phyloP scores from a whole-genome alignment of 2,329 filamentous ascomycete species.

The Microcera coccophila region DNA sequence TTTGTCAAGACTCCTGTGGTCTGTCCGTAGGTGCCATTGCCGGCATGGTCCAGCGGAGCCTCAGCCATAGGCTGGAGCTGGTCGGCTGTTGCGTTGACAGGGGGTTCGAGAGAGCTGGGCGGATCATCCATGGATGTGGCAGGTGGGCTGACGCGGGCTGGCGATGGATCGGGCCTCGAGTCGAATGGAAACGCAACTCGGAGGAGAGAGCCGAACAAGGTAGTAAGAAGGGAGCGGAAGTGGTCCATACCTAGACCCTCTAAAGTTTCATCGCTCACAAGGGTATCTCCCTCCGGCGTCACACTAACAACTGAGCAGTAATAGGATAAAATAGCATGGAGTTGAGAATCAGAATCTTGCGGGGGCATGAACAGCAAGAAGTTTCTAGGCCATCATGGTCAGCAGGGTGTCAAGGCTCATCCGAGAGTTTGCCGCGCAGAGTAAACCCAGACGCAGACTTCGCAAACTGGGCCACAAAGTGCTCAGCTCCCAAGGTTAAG shows the following conservation, averaged over 20 bases:
- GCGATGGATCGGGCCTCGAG: conserved; percentile 27
- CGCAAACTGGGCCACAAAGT: too few species aligned
- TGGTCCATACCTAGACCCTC: conserved; percentile 87
- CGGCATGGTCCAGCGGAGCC: conserved; percentile 23
- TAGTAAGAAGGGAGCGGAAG: conserved; percentile 56
- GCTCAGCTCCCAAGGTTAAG: too few species aligned
- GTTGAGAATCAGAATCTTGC: conserved; percentile 59
- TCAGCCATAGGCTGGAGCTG: conserved; percentile 22
- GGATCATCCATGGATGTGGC: conserved; percentile 15
- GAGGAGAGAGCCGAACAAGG: conserved; percentile 72
- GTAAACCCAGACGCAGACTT: too few species aligned
- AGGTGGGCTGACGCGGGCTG: conserved; percentile 8
- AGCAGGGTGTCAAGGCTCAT: conserved; percentile 14
- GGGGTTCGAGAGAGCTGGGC: conserved; percentile 15
- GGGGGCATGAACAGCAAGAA: conserved; percentile 86
- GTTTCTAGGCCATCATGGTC: conserved; percentile 54
- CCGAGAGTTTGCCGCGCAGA: too few species aligned
- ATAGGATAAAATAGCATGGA: conserved; percentile 83
- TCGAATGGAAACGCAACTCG: conserved; percentile 56
- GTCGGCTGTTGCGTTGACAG: conserved; percentile 21
- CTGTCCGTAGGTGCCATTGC: conserved; percentile 36
- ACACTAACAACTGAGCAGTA: conserved; percentile 86
- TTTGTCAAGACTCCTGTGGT: conserved; percentile 32
- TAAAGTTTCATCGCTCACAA: conserved; percentile 84
- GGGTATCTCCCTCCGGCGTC: conserved; percentile 89